Base-by-base conservation (phyloP, 352 stramenopile species). In the Pythium grandisporangium region DNA sequence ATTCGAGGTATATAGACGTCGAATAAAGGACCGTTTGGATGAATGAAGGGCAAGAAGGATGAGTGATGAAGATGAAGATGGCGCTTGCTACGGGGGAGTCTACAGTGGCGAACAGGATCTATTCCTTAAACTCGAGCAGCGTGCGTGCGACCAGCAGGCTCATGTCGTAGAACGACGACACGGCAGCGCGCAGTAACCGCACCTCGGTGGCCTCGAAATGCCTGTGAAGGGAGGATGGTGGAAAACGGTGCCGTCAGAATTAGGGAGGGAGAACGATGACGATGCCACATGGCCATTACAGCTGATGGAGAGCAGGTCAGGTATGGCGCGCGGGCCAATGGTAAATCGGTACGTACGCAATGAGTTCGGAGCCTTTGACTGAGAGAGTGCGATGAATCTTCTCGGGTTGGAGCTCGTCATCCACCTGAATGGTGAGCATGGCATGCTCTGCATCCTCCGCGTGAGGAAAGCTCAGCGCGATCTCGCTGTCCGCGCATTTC, bases 91-190 rank as follows among this genome's bases (percentile, higher is more conserved):
- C n/a, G n/a, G n/a, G n/a, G 23, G 32, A 41, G 17, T 14, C 26
- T n/a, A 16, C 17, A n/a, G 21, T 35, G 22, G 37, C 36, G n/a
- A 51, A 27, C 27, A 13, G 16, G 12, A n/a, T 64, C 58, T 67
- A 82, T 68, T 87, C 70, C 46, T 91, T 88, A 47, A 93, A 93
- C 55, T 93, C 80, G 30, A 93, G 63, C 40, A 91, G 62, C 41
- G 76, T 88, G 19, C 77, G 73, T 17, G 74, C 54, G 13, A 80
- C 58, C 36, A 93, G 57, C 29, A 88, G 53, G 21, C 67, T 64
- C 77, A 93, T 93, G 40, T 93, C 80, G 50, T 91, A 93, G 49
- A 88, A 93, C 7, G 80, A 93, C 21, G 77, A 86, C 32, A 90
- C 80, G 4, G 80, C 80, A 16, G 79, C 80, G 39, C 80, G 80